phyloP scores from a whole-genome alignment of 176 grass and related monocot genomes.

The Alloteropsis semialata region DNA sequence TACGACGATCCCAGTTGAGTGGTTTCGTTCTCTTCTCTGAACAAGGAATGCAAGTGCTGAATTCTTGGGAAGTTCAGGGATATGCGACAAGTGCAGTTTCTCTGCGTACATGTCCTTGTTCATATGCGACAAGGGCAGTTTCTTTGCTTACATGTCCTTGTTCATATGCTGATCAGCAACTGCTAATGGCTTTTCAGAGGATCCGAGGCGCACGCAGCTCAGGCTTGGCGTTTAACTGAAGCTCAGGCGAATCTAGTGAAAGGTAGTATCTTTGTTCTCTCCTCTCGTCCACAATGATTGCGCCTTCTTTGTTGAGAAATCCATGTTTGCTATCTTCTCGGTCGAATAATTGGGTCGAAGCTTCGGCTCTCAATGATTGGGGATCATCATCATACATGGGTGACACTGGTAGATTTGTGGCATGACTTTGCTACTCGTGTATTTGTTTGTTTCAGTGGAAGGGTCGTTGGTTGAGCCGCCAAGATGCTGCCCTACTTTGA shows the following conservation, averaged over 20 bases:
- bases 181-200: conserved; percentile 19
- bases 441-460: conserved; percentile 35
- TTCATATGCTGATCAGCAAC: neutral
- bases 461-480: neutral
- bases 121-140: neutral
- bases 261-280: conserved; percentile 37
- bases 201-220: neutral
- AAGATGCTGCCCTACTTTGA: conserved; percentile 92
- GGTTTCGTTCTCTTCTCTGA: too few relatives aligned
- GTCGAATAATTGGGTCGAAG: neutral
- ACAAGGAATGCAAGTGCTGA: neutral
- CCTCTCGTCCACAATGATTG: neutral
- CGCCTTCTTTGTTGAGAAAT: conserved; percentile 12
- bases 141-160: neutral
- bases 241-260: conserved; percentile 31
- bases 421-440: neutral
- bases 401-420: neutral
- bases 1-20: too few relatives aligned
- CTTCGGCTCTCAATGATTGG: conserved; percentile 6
- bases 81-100: neutral
- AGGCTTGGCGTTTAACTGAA: conserved; percentile 14
- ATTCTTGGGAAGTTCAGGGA: too few relatives aligned
- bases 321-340: neutral
- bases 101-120: neutral
- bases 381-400: neutral